Base-by-base conservation (phyloP, 345 rosid species). In the Eucalyptus sp. region DNA sequence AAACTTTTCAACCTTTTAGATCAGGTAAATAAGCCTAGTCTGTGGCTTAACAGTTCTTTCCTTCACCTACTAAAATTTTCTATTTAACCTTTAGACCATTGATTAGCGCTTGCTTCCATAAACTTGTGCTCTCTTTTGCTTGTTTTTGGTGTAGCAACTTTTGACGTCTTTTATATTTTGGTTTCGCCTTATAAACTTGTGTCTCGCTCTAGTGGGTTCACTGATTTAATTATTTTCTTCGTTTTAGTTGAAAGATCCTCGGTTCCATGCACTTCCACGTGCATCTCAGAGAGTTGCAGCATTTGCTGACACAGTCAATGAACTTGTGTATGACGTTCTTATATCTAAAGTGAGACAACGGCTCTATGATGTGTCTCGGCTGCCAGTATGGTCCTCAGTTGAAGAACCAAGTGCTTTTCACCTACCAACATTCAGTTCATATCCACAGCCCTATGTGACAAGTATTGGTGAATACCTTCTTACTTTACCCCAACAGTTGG, bases 391-490 rank as follows among this genome's bases (percentile, higher is more conserved):
- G 99, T 95, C 99, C 66, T 92, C 99, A 11, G 95, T 92, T 1
- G 98, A 97, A 93, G 99, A 98, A 91, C 98, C 94, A 86, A 94
- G 95, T 86, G 95, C 96, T 41, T 96, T 94, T 89, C 95, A 90
- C 89, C 96, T 97, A 51, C 99, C 99, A 87, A 96, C 96, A 56
- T 98, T 98, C 92, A 97, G 99, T 90, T 95, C 99, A 58, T 98
- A 96, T 89, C 99, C 99, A 25, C 99, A 95, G 91, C 91, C 97
- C 52, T 98, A 98, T 31, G 96, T 96, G 88, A 97, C 96, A 84
- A 96, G 98, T 88, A 95, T 98, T 15, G 99, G 99, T 7, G 99
- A 98, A 90, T 98, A 98, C 94, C 98, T 98, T 89, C 99, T 98
- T 71, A 98, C 99, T 87, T 94, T 98, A 88, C 99, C 99, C 58